Percentiles rank a stretch among this genome's conserved stretches.
Evolutionary conservation across 2,329 filamentous ascomycete genomes (phyloP).

Genomic region (Ceratocystis cubensis): DNA sequence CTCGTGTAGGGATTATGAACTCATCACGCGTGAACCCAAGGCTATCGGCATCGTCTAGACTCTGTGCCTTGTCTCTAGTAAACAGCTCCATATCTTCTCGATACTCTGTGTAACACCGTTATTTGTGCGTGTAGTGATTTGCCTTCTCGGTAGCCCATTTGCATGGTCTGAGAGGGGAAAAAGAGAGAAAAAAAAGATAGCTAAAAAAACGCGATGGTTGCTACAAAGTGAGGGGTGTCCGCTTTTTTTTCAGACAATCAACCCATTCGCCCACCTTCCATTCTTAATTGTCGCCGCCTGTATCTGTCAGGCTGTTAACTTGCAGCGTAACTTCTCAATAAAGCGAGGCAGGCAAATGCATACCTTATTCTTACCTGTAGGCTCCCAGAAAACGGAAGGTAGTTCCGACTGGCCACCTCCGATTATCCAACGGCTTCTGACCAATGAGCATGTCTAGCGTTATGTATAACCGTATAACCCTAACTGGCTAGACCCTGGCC

Average conservation of each 20-base stretch:
- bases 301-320: neutral
- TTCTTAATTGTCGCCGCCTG: neutral
- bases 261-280: neutral
- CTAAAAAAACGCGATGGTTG: neutral
- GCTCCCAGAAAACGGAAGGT: neutral
- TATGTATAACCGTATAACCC: neutral
- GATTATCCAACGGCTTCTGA: neutral
- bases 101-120: neutral
- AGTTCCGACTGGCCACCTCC: neutral
- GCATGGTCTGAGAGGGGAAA: neutral
- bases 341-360: neutral
- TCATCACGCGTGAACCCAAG: slow-evolving; percentile 46
- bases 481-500: neutral
- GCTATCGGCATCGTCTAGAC: slow-evolving; percentile 43
- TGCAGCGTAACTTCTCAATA: neutral
- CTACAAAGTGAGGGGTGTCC: slow-evolving; percentile 5
- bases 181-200: neutral
- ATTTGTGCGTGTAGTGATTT: neutral
- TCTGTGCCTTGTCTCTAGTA: slow-evolving; percentile 19
- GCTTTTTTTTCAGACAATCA: slow-evolving; percentile 14
- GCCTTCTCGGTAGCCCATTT: neutral
- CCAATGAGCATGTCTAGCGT: neutral
- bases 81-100: slow-evolving; percentile 4
- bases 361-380: neutral
- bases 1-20: slow-evolving; percentile 54